Evolutionary conservation across 179 eudicot species (phyloP).

Genomic region (Silene coronaria): DNA sequence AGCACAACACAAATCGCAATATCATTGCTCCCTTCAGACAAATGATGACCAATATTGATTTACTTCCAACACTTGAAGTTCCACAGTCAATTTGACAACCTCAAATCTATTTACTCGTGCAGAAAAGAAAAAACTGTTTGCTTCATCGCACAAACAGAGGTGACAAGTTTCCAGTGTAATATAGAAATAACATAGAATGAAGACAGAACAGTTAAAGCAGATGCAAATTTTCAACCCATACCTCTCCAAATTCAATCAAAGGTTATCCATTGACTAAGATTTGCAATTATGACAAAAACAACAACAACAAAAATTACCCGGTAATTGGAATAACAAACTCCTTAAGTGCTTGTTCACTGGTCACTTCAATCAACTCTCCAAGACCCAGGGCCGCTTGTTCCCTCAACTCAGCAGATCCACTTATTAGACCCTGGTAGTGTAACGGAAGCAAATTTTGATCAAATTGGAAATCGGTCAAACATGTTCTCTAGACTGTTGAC

Average conservation of each 20-base stretch:
- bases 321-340: constrained; percentile 90
- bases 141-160: not conserved
- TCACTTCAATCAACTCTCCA: constrained; percentile 96
- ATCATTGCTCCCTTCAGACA: constrained; percentile 1
- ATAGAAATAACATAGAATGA: not conserved
- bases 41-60: not conserved
- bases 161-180: not conserved
- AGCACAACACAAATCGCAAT: not conserved
- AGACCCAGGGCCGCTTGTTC: constrained; percentile 98
- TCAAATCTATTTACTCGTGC: not conserved
- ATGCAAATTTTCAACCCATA: not conserved
- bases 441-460: not conserved
- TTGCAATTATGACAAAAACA: constrained; percentile 2
- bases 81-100: not conserved
- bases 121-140: not conserved
- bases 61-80: not conserved
- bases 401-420: constrained; percentile 94
- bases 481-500: not conserved
- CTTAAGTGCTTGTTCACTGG: constrained; percentile 77
- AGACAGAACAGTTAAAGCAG: not conserved
- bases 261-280: not conserved
- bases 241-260: not conserved
- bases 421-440: constrained; percentile 62
- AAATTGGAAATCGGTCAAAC: not conserved
- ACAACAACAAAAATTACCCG: constrained; percentile 64